A percentile compares a stretch with the other conserved stretches of the same genome.
Conservation (phyloP, 768 basidiomycete species). For the Hemileccinum rubropunctum region DNA sequence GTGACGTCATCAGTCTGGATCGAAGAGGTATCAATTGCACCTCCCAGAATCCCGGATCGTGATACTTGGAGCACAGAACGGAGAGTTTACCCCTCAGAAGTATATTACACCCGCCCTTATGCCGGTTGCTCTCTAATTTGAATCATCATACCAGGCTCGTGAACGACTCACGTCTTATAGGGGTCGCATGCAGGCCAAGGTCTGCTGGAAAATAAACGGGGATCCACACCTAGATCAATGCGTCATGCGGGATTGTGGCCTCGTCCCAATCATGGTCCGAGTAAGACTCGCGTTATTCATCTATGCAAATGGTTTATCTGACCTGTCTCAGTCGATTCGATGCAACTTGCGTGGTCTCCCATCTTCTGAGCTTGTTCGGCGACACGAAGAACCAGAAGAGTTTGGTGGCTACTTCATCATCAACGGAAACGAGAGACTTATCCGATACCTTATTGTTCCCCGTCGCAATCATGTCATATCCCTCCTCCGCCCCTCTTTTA, state of each 20-base stretch:
- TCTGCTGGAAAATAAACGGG: constrained; percentile 76
- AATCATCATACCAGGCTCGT: constrained; percentile 58
- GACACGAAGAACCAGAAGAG: constrained; percentile 96
- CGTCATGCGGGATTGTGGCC: constrained; percentile 81
- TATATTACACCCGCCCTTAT: constrained; percentile 29
- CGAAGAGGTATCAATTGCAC: constrained; percentile 75
- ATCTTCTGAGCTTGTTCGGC: constrained; percentile 80
- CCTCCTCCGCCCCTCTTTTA: constrained; percentile 86
- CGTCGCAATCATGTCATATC: constrained; percentile 95
- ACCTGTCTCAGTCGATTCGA: constrained; percentile 65
- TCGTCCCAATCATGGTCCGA: constrained; percentile 95
- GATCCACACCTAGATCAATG: constrained; percentile 66
- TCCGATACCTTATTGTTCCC: constrained; percentile 95
- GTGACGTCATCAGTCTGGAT: constrained; percentile 73
- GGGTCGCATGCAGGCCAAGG: constrained; percentile 81
- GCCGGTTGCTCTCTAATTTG: constrained; percentile 7
- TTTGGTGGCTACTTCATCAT: constrained; percentile 99
- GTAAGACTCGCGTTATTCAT: constrained; percentile 46
- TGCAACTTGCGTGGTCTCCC: constrained; percentile 89
- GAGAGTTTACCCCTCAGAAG: constrained; percentile 87
- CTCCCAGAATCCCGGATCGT: constrained; percentile 85
- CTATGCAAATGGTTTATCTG: not conserved
- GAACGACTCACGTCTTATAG: constrained; percentile 92
- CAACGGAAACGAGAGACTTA: constrained; percentile 98
- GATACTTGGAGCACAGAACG: constrained; percentile 73